phyloP scores from a whole-genome alignment of 2,329 filamentous ascomycete species.

The Aspergillus tanneri region DNA sequence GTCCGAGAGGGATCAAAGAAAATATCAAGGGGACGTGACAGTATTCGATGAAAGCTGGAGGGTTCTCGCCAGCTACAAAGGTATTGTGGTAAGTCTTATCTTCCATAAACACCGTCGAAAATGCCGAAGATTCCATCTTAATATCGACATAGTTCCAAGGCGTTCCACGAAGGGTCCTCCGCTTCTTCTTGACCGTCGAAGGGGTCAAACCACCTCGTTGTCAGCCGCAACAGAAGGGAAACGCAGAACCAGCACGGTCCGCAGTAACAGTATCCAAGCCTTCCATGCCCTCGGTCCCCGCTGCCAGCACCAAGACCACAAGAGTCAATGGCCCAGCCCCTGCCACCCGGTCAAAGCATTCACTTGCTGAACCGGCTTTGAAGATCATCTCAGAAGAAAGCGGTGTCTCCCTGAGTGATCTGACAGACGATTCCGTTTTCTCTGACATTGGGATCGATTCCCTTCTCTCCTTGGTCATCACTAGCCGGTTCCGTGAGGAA shows the following conservation, averaged over 20 bases:
- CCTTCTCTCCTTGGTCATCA: slow-evolving; percentile 9
- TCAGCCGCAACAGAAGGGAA: background rate
- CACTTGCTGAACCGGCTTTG: background rate
- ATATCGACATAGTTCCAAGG: slow-evolving; percentile 17
- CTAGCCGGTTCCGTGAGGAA: slow-evolving; percentile 7
- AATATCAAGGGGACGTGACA: background rate
- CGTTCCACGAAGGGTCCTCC: slow-evolving; percentile 21
- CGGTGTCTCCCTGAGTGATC: slow-evolving; percentile 7
- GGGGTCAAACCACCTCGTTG: slow-evolving; percentile 8
- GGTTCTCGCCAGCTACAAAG: slow-evolving; percentile 21
- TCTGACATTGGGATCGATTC: slow-evolving; percentile 13
- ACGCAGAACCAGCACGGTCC: slow-evolving; percentile 1
- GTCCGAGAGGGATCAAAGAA: background rate
- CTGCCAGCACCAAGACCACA: background rate
- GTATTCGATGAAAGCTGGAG: slow-evolving; percentile 1
- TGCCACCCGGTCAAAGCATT: background rate
- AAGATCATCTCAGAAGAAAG: slow-evolving; percentile 11
- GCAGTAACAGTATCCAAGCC: background rate
- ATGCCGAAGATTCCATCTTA: background rate
- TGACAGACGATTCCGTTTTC: slow-evolving; percentile 10
- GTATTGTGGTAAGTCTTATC: slow-evolving; percentile 16
- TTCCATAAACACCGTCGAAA: background rate
- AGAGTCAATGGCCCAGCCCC: background rate
- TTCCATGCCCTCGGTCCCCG: background rate
- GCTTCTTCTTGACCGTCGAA: slow-evolving; percentile 15